Evolutionary conservation across 1,284 basidiomycete genomes (phyloP).

Genomic region (Calocybe gambosa): DNA sequence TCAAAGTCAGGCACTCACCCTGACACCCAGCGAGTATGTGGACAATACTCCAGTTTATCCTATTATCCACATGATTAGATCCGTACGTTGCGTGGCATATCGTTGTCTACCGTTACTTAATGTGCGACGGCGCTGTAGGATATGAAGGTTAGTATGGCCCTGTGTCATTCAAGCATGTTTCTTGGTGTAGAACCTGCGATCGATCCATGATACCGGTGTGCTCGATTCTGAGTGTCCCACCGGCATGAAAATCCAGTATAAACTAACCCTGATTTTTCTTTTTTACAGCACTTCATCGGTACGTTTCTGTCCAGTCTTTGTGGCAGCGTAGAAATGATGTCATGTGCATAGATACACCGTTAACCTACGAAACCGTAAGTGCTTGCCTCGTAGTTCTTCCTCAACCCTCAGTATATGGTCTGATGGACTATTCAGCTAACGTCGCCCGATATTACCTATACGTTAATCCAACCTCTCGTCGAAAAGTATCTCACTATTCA

Average conservation of each 20-base stretch:
- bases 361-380: conserved; percentile 66
- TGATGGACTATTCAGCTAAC: conserved; percentile 44
- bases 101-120: neutral
- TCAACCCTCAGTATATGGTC: neutral
- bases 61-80: conserved; percentile 64
- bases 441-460: conserved; percentile 83
- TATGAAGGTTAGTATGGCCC: conserved; percentile 38
- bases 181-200: neutral
- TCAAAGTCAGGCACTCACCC: neutral
- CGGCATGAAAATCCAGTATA: neutral
- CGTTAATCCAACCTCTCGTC: conserved; percentile 68
- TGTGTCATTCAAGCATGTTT: neutral
- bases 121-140: conserved; percentile 36
- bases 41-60: conserved; percentile 62
- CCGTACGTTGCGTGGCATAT: conserved; percentile 29
- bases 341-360: conserved; percentile 57
- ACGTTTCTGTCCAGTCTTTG: conserved; percentile 15
- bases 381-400: neutral
- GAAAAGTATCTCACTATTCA: conserved; percentile 69
- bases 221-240: neutral
- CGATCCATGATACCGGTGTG: neutral
- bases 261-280: neutral
- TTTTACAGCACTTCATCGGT: conserved; percentile 57
- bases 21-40: conserved; percentile 33
- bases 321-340: neutral